Evolutionary conservation across 179 eudicot species (phyloP).

Genomic region (Carnegiea gigantea): DNA sequence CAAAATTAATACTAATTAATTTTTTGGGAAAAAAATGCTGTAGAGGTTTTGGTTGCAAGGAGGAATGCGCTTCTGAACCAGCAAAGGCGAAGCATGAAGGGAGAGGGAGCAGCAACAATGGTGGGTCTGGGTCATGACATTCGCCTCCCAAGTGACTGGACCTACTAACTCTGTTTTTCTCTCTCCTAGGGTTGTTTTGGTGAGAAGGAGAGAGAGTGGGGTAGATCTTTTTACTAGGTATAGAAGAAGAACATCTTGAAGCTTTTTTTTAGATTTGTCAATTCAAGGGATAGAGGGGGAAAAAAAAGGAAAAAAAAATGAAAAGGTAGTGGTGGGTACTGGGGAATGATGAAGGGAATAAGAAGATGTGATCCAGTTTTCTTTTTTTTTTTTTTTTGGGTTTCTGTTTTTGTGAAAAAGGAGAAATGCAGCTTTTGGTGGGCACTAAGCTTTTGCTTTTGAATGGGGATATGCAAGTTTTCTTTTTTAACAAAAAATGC

Average conservation of each 20-base stretch:
- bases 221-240: conserved; percentile 5
- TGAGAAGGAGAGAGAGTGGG: neutral
- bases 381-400: neutral
- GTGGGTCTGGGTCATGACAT: conserved; percentile 36
- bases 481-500: conserved; percentile 4
- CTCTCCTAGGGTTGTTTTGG: conserved; percentile 27
- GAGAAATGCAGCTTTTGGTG: conserved; percentile 35
- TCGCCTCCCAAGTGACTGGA: conserved; percentile 69
- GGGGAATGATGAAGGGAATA: conserved; percentile 16
- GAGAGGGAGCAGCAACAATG: conserved; percentile 22
- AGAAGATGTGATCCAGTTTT: conserved; percentile 13
- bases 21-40: neutral
- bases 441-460: conserved; percentile 24
- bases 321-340: conserved; percentile 8
- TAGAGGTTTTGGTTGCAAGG: conserved; percentile 46
- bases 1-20: neutral
- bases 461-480: conserved; percentile 22
- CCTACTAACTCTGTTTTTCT: conserved; percentile 37
- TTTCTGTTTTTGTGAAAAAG: conserved; percentile 18
- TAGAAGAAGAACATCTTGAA: neutral
- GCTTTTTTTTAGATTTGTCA: too few species aligned
- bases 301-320: neutral
- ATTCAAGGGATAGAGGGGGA: neutral
- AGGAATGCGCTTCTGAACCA: conserved; percentile 43
- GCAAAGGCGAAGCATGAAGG: conserved; percentile 26